Evolutionary conservation across 352 stramenopile genomes (phyloP).

Genomic region (Phytophthora pisi): DNA sequence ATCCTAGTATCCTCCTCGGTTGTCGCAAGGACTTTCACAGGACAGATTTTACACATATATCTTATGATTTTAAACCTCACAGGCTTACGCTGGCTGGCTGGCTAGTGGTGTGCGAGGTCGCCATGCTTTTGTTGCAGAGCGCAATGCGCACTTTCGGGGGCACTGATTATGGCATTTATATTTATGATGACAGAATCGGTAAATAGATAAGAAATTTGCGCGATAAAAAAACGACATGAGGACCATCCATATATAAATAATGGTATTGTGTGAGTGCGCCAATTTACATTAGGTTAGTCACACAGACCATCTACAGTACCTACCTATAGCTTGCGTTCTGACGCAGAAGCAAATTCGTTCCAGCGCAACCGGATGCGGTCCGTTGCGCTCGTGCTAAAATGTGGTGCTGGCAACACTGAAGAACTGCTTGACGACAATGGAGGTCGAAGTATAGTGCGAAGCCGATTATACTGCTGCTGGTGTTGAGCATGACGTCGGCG

Average conservation of each 20-base stretch:
- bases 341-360: slow-evolving; percentile 12
- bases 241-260: slow-evolving; percentile 5
- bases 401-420: not conserved
- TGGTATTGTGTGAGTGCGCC: slow-evolving; percentile 1
- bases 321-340: slow-evolving; percentile 7
- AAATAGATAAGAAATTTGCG: slow-evolving; percentile 5
- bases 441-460: slow-evolving; percentile 5
- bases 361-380: slow-evolving; percentile 8
- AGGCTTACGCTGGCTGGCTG: no score
- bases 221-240: slow-evolving; percentile 5
- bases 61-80: no score
- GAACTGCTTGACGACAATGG: not conserved
- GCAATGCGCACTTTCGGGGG: no score
- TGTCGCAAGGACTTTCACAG: no score
- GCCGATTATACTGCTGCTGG: slow-evolving; percentile 1
- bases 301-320: slow-evolving; percentile 3
- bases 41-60: no score
- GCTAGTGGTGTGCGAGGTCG: no score
- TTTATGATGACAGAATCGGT: not conserved
- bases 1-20: no score
- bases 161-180: no score
- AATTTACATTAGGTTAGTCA: not conserved
- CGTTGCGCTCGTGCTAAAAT: not conserved
- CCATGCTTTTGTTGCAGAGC: no score
- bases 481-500: not conserved